Base-by-base conservation (phyloP, 2,329 filamentous ascomycete genomes). In the Rhexocercosporidium sp. region DNA sequence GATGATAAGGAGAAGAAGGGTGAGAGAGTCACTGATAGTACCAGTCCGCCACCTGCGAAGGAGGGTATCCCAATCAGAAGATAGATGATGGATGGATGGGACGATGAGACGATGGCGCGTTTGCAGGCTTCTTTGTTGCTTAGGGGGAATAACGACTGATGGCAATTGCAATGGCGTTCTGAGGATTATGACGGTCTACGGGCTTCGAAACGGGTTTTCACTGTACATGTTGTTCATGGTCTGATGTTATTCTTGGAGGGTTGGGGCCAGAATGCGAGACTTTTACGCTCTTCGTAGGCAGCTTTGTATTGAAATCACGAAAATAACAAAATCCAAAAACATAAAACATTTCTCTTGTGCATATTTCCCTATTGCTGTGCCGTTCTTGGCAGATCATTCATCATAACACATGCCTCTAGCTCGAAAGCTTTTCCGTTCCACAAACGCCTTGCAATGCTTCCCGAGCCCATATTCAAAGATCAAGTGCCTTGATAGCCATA, bases 401-500 rank as follows among this genome's bases (percentile, higher is more conserved):
- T 64, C 65, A 64, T 67, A n/a, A 47, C 47, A 54, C 34, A 31
- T 49, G 31, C 20, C 46, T 31, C 16, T 53, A 34, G 29, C 31
- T 57, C 27, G 47, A 22, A 60, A 61, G 59, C 37, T 68, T 72
- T 74, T 71, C 53, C 51, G 3, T 51, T 34, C 59, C 54, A 29
- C 54, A 68, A 73, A 75, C 70, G 66, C 69, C 71, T 57, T 70
- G 67, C 71, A 70, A 74, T 74, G 67, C 70, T 59, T 65, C 63
- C 62, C 37, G 22, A 22, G 59, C 39, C 59, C 64, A 51, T 70
- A 64, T 70, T 72, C 65, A 76, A 60, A 75, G 25, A 66, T 81
- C 86, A 70, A 93, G 81, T 1, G 92, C 91, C 84, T 92, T 93
- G 79, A 85, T 81, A 4, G 94, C 94, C 93, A 98, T 97, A 66